Conservation (phyloP, 2,329 filamentous ascomycete species). For the Westerdykella sp. region DNA sequence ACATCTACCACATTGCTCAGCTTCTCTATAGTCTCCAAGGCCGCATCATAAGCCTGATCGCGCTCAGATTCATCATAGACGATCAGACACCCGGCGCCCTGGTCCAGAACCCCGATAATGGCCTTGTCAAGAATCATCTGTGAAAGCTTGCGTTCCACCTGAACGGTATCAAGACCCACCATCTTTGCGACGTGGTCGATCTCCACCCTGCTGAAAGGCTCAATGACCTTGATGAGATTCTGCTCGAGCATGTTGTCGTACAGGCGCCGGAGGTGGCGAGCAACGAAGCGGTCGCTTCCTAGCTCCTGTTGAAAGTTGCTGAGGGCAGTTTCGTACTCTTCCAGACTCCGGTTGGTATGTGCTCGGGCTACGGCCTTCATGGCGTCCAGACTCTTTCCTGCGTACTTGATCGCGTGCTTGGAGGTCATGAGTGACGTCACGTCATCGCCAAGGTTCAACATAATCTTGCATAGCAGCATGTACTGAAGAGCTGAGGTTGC, state of each 20-base stretch:
- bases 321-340: slow-evolving; percentile 93
- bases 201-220: slow-evolving; percentile 95
- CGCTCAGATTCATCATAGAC: slow-evolving; percentile 93
- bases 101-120: slow-evolving; percentile 93
- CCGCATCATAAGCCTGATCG: slow-evolving; percentile 90
- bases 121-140: slow-evolving; percentile 99
- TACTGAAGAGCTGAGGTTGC: slow-evolving; percentile 98
- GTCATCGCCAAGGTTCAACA: slow-evolving; percentile 95
- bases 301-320: slow-evolving; percentile 89
- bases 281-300: slow-evolving; percentile 90
- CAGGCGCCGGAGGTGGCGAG: slow-evolving; percentile 87
- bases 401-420: slow-evolving; percentile 95
- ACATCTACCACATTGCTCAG: slow-evolving; percentile 95
- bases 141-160: slow-evolving; percentile 95
- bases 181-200: slow-evolving; percentile 96
- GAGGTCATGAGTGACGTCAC: slow-evolving; percentile 91
- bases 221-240: slow-evolving; percentile 99
- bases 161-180: slow-evolving; percentile 90
- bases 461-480: slow-evolving; percentile 99
- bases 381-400: slow-evolving; percentile 89
- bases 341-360: slow-evolving; percentile 88
- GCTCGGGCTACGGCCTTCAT: slow-evolving; percentile 98
- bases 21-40: slow-evolving; percentile 92
- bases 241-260: slow-evolving; percentile 99
- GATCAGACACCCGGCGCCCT: slow-evolving; percentile 94